phyloP scores from a whole-genome alignment of 2,329 filamentous ascomycete genomes.

The Exophiala alcalophila region DNA sequence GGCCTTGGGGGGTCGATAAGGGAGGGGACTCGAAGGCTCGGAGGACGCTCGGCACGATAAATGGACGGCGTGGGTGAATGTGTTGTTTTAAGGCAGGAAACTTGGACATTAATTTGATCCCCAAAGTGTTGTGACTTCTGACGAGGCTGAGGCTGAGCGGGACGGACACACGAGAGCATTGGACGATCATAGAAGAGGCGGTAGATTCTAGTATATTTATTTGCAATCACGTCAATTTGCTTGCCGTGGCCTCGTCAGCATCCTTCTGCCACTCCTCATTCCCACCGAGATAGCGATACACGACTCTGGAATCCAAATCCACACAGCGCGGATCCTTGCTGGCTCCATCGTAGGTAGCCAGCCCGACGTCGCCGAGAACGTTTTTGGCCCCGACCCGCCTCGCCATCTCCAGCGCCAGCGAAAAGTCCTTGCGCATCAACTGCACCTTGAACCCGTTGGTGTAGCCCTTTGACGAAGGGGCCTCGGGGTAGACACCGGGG shows the following conservation, averaged over 20 bases:
- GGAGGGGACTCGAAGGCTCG: no score
- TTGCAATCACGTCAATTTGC: slow-evolving; percentile 13
- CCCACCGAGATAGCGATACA: slow-evolving; percentile 51
- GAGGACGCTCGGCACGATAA: no score
- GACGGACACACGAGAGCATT: no score
- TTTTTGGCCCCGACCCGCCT: slow-evolving; percentile 50
- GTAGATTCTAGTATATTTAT: no score
- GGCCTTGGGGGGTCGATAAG: no score
- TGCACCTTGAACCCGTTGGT: slow-evolving; percentile 58
- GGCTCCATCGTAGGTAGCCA: slow-evolving; percentile 53
- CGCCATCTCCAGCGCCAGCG: slow-evolving; percentile 56
- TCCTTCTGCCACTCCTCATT: slow-evolving; percentile 36
- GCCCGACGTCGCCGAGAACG: slow-evolving; percentile 49
- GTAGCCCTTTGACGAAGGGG: slow-evolving; percentile 50
- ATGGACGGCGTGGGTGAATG: no score
- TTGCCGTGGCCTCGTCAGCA: slow-evolving; percentile 19
- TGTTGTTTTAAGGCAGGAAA: no score
- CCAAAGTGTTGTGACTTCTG: no score
- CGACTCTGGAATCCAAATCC: slow-evolving; percentile 57
- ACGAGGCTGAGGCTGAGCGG: no score
- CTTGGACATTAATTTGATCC: no score
- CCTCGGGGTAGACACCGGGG: slow-evolving; percentile 48
- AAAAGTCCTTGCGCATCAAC: slow-evolving; percentile 60
- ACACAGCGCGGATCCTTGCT: slow-evolving; percentile 51
- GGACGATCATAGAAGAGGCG: no score